These are phyloP conservation scores for Lentinula boryana DNA, from an alignment of 768 basidiomycete genomes.

Conservation along the genomic window DNA sequence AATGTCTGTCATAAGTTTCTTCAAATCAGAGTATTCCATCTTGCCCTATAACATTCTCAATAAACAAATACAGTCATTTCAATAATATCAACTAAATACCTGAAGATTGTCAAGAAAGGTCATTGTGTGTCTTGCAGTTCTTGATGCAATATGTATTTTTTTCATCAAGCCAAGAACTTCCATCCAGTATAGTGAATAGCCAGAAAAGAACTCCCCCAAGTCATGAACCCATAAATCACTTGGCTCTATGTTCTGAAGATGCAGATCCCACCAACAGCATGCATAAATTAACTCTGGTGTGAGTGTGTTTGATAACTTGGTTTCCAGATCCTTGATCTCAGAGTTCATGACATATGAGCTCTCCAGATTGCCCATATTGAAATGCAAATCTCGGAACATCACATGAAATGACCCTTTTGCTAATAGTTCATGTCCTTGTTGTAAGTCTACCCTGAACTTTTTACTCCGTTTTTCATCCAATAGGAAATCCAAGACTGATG, in stretches of 20 bases:
- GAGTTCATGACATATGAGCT: not conserved
- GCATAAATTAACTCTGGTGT: not conserved
- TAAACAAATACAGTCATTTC: not conserved
- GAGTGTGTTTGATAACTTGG: not conserved
- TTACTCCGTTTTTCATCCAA: not conserved
- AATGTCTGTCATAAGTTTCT: not conserved
- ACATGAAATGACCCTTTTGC: not conserved
- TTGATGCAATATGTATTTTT: not conserved
- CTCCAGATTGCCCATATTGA: not conserved
- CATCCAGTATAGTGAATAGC: not conserved
- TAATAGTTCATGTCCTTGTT: not conserved
- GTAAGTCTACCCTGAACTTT: not conserved
- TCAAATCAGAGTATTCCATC: not conserved
- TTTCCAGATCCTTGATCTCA: not conserved
- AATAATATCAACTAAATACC: not conserved
- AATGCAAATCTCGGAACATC: not conserved
- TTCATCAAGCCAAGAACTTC: not conserved
- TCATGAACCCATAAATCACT: not conserved
- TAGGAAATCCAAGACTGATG: not conserved
- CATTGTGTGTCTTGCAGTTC: not conserved
- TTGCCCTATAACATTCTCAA: not conserved
- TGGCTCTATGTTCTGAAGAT: not conserved
- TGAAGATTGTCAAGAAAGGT: not conserved
- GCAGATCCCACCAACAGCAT: not conserved
- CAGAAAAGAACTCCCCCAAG: not conserved